Conservation (phyloP, 257 asterid genomes). For the Apocynum venetum region DNA sequence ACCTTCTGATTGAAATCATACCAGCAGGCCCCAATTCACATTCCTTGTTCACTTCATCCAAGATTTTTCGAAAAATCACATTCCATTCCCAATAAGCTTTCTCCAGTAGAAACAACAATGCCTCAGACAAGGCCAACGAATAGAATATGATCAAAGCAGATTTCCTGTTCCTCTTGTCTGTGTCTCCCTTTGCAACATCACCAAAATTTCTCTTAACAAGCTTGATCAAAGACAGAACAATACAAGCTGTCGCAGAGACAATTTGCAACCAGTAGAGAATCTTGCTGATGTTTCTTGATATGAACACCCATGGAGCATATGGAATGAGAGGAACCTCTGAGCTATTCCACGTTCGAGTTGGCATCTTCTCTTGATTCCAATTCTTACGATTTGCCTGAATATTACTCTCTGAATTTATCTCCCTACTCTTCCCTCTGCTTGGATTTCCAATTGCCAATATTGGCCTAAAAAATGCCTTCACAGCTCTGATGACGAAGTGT, state of each 20-base stretch:
- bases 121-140: conserved; percentile 78
- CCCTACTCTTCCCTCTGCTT: conserved; percentile 28
- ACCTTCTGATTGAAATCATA: conserved; percentile 56
- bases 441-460: conserved; percentile 15
- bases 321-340: conserved; percentile 85
- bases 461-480: conserved; percentile 27
- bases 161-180: conserved; percentile 61
- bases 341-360: conserved; percentile 61
- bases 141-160: conserved; percentile 76
- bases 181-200: conserved; percentile 43
- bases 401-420: conserved; percentile 12
- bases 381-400: conserved; percentile 18
- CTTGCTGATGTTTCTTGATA: conserved; percentile 65
- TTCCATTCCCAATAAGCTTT: conserved; percentile 96
- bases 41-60: conserved; percentile 60
- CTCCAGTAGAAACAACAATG: conserved; percentile 76
- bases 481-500: conserved; percentile 16
- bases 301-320: conserved; percentile 62
- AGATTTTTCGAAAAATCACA: conserved; percentile 36
- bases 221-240: conserved; percentile 59
- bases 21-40: conserved; percentile 76
- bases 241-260: conserved; percentile 75
- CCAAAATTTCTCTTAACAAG: conserved; percentile 63
- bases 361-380: conserved; percentile 33
- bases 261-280: conserved; percentile 75